These are phyloP conservation scores for Parmelia sp. DNA, from an alignment of 495 filamentous ascomycete species.

Conservation along the genomic window DNA sequence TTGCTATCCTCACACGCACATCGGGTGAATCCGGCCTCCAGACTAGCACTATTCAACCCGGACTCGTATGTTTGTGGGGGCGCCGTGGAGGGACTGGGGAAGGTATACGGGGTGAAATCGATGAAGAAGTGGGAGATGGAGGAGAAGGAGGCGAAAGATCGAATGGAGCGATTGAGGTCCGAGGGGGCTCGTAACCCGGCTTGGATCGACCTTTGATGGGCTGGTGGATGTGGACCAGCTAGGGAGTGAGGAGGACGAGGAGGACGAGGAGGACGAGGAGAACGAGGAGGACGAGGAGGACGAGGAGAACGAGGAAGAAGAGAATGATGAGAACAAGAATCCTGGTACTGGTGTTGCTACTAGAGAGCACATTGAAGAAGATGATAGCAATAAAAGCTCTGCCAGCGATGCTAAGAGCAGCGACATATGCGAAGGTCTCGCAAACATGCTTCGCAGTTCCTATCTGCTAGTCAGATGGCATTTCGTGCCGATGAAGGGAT, in stretches of 20 bases:
- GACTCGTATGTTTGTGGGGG: neutral
- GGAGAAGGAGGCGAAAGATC: neutral
- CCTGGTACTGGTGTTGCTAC: too few relatives aligned
- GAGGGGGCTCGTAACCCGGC: too few relatives aligned
- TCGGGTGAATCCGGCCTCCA: neutral
- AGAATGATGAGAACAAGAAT: too few relatives aligned
- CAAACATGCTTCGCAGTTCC: neutral
- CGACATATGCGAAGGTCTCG: too few relatives aligned
- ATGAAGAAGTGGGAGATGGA: neutral
- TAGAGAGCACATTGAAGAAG: too few relatives aligned
- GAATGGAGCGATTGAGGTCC: too few relatives aligned
- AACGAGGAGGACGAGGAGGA: neutral
- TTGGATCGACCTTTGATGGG: neutral
- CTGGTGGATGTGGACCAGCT: neutral
- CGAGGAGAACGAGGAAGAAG: neutral
- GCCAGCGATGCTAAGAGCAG: too few relatives aligned
- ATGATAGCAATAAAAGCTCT: too few relatives aligned
- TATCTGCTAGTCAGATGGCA: neutral
- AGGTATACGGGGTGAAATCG: neutral
- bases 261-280: neutral
- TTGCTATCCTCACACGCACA: too few relatives aligned
- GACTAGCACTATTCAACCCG: neutral
- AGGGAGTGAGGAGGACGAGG: neutral
- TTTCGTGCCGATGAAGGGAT: constrained; percentile 30
- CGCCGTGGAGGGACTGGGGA: neutral